These are phyloP conservation scores for Aspergillus olivimuriae DNA, from an alignment of 495 filamentous ascomycete genomes.

Conservation along the genomic window DNA sequence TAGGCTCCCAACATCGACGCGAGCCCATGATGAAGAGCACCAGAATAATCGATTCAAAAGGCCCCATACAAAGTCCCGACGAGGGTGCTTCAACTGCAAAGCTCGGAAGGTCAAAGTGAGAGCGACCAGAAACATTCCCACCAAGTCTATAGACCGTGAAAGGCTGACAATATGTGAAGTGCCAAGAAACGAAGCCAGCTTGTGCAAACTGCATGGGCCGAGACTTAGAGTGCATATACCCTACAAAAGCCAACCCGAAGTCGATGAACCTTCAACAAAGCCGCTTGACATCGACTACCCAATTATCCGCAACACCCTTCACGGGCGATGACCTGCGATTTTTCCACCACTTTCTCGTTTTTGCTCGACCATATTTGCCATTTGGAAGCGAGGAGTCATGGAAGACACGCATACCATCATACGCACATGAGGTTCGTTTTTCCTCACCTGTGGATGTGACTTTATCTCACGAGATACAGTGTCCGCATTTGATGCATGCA, in stretches of 20 bases:
- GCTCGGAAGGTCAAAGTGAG: conserved; percentile 50
- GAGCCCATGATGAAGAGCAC: neutral
- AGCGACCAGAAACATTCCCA: neutral
- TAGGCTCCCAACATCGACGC: neutral
- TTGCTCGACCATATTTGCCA: conserved; percentile 54
- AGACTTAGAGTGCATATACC: conserved; percentile 53
- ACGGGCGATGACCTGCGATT: conserved; percentile 53
- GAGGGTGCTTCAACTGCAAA: conserved; percentile 64
- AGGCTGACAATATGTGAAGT: conserved; percentile 15
- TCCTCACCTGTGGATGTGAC: neutral
- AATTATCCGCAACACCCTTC: conserved; percentile 26
- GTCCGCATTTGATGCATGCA: conserved; percentile 44
- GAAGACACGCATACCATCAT: conserved; percentile 51
- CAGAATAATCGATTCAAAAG: conserved; percentile 5
- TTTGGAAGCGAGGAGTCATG: conserved; percentile 51
- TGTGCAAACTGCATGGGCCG: conserved; percentile 54
- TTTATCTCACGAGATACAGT: conserved; percentile 8
- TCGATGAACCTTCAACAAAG: neutral
- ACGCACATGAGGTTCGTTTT: conserved; percentile 45
- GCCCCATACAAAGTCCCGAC: conserved; percentile 54
- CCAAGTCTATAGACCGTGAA: neutral
- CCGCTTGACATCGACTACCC: conserved; percentile 1
- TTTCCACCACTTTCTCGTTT: conserved; percentile 55
- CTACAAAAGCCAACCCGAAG: conserved; percentile 23
- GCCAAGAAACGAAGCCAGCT: conserved; percentile 51